Evolutionary conservation across 805 yeast species (phyloP).

Genomic region (Saccharomyces eubayanus): DNA sequence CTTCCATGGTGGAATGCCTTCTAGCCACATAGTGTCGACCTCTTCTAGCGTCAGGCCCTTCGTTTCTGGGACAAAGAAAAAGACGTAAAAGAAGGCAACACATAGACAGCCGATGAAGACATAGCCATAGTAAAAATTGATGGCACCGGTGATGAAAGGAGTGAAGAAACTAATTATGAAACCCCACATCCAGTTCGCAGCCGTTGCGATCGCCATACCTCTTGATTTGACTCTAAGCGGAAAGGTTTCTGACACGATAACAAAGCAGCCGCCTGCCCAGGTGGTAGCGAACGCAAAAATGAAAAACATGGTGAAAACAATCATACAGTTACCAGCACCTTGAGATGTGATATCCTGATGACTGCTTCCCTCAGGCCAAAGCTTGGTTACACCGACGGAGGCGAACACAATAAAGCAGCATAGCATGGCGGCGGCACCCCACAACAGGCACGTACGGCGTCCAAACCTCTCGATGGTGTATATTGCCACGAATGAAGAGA

Average conservation of each 20-base stretch:
- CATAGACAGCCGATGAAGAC: constrained; percentile 46
- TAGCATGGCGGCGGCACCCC: constrained; percentile 42
- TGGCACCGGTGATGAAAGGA: constrained; percentile 52
- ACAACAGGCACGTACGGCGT: constrained; percentile 39
- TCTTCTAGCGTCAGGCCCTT: constrained; percentile 71
- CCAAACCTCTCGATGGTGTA: constrained; percentile 47
- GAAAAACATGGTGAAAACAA: constrained; percentile 58
- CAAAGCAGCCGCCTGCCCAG: constrained; percentile 65
- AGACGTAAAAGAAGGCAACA: constrained; percentile 48
- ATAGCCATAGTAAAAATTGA: constrained; percentile 62
- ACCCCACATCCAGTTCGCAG: constrained; percentile 57
- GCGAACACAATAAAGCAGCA: constrained; percentile 43
- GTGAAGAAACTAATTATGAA: constrained; percentile 58
- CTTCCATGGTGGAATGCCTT: constrained; percentile 33
- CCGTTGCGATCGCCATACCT: constrained; percentile 48
- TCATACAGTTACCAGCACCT: constrained; percentile 61
- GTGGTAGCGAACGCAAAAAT: constrained; percentile 64
- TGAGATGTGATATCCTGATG: constrained; percentile 34
- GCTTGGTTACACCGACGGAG: constrained; percentile 47
- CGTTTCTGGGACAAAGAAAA: constrained; percentile 63
- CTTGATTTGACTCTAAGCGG: constrained; percentile 61
- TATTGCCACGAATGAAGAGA: constrained; percentile 44
- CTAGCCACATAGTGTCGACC: constrained; percentile 49
- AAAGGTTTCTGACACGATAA: constrained; percentile 58
- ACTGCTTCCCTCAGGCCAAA: constrained; percentile 32